Conservation (phyloP, 2,329 filamentous ascomycete species). For the Niveomyces coronatus region DNA sequence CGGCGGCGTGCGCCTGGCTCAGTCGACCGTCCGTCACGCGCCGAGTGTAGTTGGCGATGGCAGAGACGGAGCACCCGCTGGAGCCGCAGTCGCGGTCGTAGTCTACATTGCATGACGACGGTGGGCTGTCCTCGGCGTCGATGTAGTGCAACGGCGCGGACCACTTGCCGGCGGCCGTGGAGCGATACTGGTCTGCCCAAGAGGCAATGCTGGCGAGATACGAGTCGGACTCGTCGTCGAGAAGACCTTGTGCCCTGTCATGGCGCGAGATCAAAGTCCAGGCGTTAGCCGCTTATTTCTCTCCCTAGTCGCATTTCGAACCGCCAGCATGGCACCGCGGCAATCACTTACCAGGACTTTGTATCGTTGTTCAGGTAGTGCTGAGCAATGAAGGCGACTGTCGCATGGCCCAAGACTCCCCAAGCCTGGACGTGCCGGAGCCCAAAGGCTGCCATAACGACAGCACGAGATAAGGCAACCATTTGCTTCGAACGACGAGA, state of each 20-base stretch:
- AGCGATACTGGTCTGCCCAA: slow-evolving; percentile 33
- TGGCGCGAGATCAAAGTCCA: not conserved
- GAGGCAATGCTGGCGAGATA: slow-evolving; percentile 38
- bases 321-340: no score
- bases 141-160: slow-evolving; percentile 40
- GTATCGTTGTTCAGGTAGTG: slow-evolving; percentile 35
- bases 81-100: slow-evolving; percentile 27
- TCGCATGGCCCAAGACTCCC: slow-evolving; percentile 39
- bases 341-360: slow-evolving; percentile 12
- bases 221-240: slow-evolving; percentile 32
- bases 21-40: slow-evolving; percentile 14
- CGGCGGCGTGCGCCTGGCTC: slow-evolving; percentile 10
- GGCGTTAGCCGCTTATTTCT: not conserved
- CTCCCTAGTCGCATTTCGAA: no score
- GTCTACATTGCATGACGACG: slow-evolving; percentile 26
- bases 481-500: slow-evolving; percentile 7
- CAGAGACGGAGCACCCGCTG: slow-evolving; percentile 17
- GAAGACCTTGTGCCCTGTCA: slow-evolving; percentile 18
- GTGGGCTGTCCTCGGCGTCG: slow-evolving; percentile 33
- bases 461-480: slow-evolving; percentile 5
- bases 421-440: slow-evolving; percentile 21
- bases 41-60: slow-evolving; percentile 20
- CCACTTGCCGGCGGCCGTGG: slow-evolving; percentile 35
- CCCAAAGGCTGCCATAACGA: slow-evolving; percentile 10
- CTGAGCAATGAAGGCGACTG: slow-evolving; percentile 42